Conservation (phyloP, 2,329 filamentous ascomycete species). For the Neofusicoccum kwambonambiense region DNA sequence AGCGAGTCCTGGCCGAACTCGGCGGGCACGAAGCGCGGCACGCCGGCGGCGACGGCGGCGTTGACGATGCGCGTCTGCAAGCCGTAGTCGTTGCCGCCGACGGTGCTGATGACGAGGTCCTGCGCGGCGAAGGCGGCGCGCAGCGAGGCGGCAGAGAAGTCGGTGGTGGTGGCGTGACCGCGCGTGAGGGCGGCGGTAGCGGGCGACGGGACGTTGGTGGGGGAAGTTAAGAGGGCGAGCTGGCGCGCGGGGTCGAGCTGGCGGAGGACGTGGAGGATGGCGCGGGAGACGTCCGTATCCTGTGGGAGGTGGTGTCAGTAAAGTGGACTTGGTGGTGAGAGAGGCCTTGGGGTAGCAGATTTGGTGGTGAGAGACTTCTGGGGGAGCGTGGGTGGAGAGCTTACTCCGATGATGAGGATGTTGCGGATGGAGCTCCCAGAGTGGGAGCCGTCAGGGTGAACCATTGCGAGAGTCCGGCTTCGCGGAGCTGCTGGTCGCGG, state of each 20-base stretch:
- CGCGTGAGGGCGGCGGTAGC: neutral
- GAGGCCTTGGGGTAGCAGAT: neutral
- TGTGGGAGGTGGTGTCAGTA: constrained; percentile 17
- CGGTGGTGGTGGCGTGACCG: constrained; percentile 21
- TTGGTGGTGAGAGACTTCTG: neutral
- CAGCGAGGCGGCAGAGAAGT: constrained; percentile 34
- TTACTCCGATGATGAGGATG: constrained; percentile 30
- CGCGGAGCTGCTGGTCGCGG: constrained; percentile 16
- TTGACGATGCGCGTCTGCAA: constrained; percentile 29
- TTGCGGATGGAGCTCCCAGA: constrained; percentile 23
- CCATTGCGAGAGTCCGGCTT: constrained; percentile 13
- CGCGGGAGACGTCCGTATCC: constrained; percentile 27
- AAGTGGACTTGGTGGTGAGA: neutral
- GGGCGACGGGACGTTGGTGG: constrained; percentile 24
- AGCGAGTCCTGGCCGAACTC: constrained; percentile 37
- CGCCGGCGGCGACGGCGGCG: constrained; percentile 35
- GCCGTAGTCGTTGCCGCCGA: constrained; percentile 23
- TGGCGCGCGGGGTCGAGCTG: constrained; percentile 16
- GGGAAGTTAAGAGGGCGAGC: constrained; percentile 29
- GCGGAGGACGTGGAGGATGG: constrained; percentile 28
- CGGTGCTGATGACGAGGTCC: constrained; percentile 29
- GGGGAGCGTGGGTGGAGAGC: neutral
- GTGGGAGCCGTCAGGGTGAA: constrained; percentile 12
- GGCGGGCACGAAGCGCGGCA: constrained; percentile 36
- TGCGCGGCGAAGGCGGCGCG: constrained; percentile 23